phyloP scores from a whole-genome alignment of 495 filamentous ascomycete genomes.

The Trichoderma erinaceum region DNA sequence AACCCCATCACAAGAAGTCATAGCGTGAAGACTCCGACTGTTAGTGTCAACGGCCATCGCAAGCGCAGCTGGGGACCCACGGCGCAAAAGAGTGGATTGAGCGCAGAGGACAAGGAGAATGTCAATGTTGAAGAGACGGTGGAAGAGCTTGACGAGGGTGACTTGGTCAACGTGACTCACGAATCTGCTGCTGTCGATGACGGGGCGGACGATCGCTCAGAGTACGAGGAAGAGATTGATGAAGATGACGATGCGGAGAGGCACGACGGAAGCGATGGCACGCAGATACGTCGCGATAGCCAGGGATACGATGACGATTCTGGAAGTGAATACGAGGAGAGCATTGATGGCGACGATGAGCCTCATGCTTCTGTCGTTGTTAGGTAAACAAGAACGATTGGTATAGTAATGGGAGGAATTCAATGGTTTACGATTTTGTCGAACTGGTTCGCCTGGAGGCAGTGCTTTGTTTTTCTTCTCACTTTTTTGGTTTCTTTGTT shows the following conservation, averaged over 20 bases:
- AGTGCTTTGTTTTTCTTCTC: not conserved
- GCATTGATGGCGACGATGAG: constrained; percentile 9
- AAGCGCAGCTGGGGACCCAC: constrained; percentile 71
- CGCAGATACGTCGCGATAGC: constrained; percentile 28
- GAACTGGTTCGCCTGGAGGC: not conserved
- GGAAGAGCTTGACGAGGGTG: constrained; percentile 52
- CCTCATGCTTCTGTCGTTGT: constrained; percentile 4
- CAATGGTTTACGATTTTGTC: not conserved
- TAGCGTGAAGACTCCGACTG: constrained; percentile 57
- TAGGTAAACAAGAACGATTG: not conserved
- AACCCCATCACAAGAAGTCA: constrained; percentile 56
- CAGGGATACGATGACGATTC: not conserved
- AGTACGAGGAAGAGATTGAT: constrained; percentile 20
- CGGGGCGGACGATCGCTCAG: constrained; percentile 19
- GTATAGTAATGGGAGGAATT: not conserved
- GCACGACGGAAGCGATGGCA: not conserved
- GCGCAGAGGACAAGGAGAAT: constrained; percentile 43
- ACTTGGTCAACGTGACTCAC: constrained; percentile 16
- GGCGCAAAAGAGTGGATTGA: constrained; percentile 35
- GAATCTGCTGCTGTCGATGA: constrained; percentile 21
- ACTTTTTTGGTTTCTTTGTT: not conserved
- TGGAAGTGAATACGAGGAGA: constrained; percentile 8
- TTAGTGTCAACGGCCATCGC: constrained; percentile 46
- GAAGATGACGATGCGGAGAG: constrained; percentile 23
- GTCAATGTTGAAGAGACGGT: constrained; percentile 41